Evolutionary conservation across 2,329 filamentous ascomycete genomes (phyloP).

Genomic region (Fusarium dlaminii): DNA sequence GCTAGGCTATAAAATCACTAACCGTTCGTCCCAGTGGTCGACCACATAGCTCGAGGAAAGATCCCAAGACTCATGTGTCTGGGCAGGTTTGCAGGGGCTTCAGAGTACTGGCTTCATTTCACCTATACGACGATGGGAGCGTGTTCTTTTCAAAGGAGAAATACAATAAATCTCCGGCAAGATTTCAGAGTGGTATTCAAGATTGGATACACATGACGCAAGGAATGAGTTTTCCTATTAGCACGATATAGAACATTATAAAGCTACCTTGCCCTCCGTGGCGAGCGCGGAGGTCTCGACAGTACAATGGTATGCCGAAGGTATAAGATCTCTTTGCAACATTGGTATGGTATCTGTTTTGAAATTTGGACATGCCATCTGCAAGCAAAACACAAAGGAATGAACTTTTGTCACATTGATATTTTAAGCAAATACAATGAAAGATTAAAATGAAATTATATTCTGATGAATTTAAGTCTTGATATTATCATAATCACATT

Average conservation of each 20-base stretch:
- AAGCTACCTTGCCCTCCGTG: neutral
- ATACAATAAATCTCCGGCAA: neutral
- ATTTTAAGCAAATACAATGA: no score
- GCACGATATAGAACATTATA: no score
- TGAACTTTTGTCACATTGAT: no score
- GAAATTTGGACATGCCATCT: neutral
- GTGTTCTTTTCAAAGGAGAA: neutral
- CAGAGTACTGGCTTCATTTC: neutral
- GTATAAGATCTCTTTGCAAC: neutral
- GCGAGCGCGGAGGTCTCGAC: neutral
- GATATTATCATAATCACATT: constrained; percentile 22
- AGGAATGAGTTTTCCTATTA: no score
- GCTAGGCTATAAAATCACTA: neutral
- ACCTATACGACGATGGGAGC: neutral
- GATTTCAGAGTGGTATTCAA: neutral
- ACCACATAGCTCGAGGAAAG: neutral
- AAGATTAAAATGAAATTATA: neutral
- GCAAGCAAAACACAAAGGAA: no score
- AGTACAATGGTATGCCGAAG: neutral
- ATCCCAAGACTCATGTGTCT: neutral
- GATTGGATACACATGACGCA: no score
- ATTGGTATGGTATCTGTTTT: neutral
- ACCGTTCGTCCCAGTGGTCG: neutral
- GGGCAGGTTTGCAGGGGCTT: neutral
- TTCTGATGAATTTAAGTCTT: neutral